Evolutionary conservation across 768 basidiomycete species (phyloP), one percentile per base, ranked within the genome.

Genomic region (Amanita inopinata): DNA sequence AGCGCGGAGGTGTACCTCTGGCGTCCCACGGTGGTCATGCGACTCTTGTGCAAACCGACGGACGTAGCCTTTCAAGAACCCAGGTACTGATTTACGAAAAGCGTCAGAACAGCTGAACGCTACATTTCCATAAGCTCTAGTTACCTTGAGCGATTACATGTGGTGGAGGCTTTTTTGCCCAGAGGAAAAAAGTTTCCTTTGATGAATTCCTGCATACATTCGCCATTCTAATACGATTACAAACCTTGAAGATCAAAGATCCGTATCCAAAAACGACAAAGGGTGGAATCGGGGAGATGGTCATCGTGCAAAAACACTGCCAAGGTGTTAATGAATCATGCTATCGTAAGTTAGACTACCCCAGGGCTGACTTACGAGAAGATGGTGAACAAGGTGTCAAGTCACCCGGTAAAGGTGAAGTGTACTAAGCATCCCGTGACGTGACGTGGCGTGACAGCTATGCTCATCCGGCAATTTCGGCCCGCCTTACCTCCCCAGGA

Each of bases 221-320:
- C 9, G 22, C 6, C 4, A 19, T n/a, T 31, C 27, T 9, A 19
- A 18, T 9, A 40, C 28, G 15, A 3, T 37, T 25, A 45, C 47
- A 23, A 54, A 82, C 90, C 74, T 90, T 93, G 73, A 85, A 94
- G 45, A 94, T 92, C 30, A 96, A 70, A 4, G 88, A 91, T 8
- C 91, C 91, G 51, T 96, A 96, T 22, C 90, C 90, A 51, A 94
- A 96, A 9, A 94, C 84, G 40, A 86, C 68, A 56, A 81, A 91
- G n/a, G 42, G 33, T 8, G 28, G 39, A 18, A 18, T 30, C 15
- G 23, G 22, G 11, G 42, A 36, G 17, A 36, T 35, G 23, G 42
- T 43, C 42, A 43, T 43, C 12, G 18, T 20, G n/a, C n/a, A n/a
- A 6, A n/a, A 28, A n/a, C 27, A 8, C 11, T 20, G 18, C 18